These are phyloP conservation scores for Cyphellophora europaea DNA, from an alignment of 2,329 filamentous ascomycete species.

Conservation along the genomic window DNA sequence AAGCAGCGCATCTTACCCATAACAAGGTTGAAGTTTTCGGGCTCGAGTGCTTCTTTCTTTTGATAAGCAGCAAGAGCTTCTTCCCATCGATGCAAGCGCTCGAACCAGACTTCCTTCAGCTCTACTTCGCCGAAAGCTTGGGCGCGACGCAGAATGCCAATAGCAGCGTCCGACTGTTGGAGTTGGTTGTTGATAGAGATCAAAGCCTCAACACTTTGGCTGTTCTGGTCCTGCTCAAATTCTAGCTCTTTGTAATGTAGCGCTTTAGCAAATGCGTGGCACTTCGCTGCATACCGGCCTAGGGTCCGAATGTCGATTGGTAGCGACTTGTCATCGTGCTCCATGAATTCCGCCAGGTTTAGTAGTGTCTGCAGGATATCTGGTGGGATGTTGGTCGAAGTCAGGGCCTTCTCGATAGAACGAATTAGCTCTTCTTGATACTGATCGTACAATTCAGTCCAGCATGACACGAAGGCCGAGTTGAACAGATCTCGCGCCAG, in stretches of 20 bases:
- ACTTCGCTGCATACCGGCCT: conserved; percentile 89
- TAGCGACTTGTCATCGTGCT: conserved; percentile 96
- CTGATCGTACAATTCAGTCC: conserved; percentile 93
- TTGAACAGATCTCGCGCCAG: conserved; percentile 94
- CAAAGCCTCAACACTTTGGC: conserved; percentile 86
- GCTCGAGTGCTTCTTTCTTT: conserved; percentile 66
- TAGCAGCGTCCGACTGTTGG: conserved; percentile 95
- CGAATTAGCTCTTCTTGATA: conserved; percentile 95
- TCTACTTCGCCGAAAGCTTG: conserved; percentile 95
- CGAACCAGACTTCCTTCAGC: conserved; percentile 96
- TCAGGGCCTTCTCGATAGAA: conserved; percentile 91
- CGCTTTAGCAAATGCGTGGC: conserved; percentile 95
- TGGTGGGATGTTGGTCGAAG: conserved; percentile 88
- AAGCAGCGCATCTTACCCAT: conserved; percentile 99
- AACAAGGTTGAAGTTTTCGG: conserved; percentile 80
- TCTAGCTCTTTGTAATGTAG: conserved; percentile 98
- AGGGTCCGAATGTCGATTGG: conserved; percentile 94
- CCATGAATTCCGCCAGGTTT: conserved; percentile 98
- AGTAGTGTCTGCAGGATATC: conserved; percentile 90
- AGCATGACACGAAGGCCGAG: conserved; percentile 96
- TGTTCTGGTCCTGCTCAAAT: conserved; percentile 95
- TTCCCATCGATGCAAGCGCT: conserved; percentile 96
- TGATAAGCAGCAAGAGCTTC: conserved; percentile 90
- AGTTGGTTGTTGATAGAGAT: conserved; percentile 99
- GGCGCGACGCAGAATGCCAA: conserved; percentile 92